Conservation (phyloP, 306 rosid genomes). For the Citrullus colocynthis region DNA sequence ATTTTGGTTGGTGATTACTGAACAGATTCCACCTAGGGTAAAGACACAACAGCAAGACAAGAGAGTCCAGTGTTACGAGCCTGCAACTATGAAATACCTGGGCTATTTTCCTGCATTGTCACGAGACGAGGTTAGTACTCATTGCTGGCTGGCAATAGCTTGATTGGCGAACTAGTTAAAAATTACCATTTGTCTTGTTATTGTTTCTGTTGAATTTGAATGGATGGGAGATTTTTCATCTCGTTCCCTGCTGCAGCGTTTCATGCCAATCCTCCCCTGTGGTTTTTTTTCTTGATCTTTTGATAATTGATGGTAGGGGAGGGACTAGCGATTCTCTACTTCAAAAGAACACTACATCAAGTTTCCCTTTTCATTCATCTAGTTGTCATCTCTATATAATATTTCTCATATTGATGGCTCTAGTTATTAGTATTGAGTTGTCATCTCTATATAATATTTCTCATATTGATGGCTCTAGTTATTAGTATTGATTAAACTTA, state of each 20-base stretch:
- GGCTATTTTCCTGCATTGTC: constrained; percentile 67
- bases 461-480: neutral
- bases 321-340: neutral
- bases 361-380: neutral
- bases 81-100: constrained; percentile 90
- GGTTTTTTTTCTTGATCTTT: neutral
- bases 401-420: neutral
- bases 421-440: neutral
- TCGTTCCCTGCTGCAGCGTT: neutral
- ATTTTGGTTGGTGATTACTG: constrained; percentile 10
- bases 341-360: neutral
- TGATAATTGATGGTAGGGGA: neutral
- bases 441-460: neutral
- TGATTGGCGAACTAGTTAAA: neutral
- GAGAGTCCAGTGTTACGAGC: constrained; percentile 85
- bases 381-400: neutral
- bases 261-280: neutral
- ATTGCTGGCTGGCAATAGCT: constrained; percentile 7
- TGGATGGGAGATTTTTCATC: neutral
- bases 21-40: constrained; percentile 86
- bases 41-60: constrained; percentile 50
- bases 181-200: neutral
- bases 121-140: constrained; percentile 49
- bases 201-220: neutral
- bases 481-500: neutral